These are phyloP conservation scores for Ceriops decandra DNA, from an alignment of 345 rosid species.

Conservation along the genomic window DNA sequence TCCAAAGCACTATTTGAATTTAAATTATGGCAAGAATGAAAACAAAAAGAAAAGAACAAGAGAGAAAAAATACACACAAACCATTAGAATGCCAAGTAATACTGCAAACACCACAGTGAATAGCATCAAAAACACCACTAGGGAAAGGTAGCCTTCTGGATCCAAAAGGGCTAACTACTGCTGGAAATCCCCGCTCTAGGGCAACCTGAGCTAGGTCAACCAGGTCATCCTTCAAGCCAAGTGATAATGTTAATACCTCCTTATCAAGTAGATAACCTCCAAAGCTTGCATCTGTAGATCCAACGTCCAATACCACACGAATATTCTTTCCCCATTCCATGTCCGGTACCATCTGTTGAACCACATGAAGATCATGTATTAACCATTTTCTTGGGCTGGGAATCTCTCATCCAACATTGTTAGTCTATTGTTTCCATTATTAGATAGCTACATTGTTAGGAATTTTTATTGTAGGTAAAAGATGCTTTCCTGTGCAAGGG, in stretches of 20 bases:
- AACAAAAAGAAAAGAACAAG: not conserved
- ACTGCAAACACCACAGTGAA: conserved; percentile 80
- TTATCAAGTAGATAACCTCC: conserved; percentile 73
- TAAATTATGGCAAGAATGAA: not conserved
- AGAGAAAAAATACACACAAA: conserved; percentile 22
- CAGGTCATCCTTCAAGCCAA: conserved; percentile 88
- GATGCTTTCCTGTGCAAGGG: not conserved
- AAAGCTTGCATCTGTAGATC: conserved; percentile 71
- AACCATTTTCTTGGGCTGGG: not conserved
- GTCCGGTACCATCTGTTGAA: conserved; percentile 93
- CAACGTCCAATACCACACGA: conserved; percentile 79
- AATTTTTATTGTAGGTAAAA: not conserved
- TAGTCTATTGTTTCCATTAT: not conserved
- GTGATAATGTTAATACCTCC: conserved; percentile 62
- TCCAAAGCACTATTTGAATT: not conserved
- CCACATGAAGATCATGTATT: conserved; percentile 24
- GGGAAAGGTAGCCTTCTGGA: conserved; percentile 86
- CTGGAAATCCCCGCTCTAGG: conserved; percentile 88
- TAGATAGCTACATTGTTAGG: not conserved
- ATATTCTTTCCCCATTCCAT: conserved; percentile 99
- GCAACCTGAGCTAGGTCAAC: conserved; percentile 88
- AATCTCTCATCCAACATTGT: not conserved
- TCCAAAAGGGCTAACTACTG: conserved; percentile 63
- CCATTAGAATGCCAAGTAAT: conserved; percentile 85
- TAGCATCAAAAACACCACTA: conserved; percentile 80